phyloP scores from a whole-genome alignment of 2,329 filamentous ascomycete species.

The Fusarium incarnatum region DNA sequence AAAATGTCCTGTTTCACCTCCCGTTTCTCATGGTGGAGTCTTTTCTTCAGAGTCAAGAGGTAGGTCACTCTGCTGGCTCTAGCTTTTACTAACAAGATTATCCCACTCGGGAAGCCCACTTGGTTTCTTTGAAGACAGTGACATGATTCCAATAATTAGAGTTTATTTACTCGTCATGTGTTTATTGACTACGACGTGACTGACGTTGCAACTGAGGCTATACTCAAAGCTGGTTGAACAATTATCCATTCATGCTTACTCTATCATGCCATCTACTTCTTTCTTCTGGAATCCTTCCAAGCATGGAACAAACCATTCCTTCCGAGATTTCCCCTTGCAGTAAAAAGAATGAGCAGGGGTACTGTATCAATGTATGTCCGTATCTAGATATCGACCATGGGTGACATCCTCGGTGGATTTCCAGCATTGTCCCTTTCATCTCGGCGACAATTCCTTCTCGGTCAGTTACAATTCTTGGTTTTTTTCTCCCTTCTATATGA shows the following conservation, averaged over 20 bases:
- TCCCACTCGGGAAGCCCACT: slow-evolving; percentile 4
- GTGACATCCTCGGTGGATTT: background rate
- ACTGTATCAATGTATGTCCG: background rate
- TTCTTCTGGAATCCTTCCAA: slow-evolving; percentile 25
- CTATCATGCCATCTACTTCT: background rate
- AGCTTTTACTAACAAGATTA: background rate
- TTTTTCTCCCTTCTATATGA: background rate
- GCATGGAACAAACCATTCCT: slow-evolving; percentile 4
- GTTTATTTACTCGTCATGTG: background rate
- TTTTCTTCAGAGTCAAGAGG: background rate
- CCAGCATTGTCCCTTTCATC: slow-evolving; percentile 23
- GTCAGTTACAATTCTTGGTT: slow-evolving; percentile 4
- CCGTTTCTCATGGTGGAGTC: background rate
- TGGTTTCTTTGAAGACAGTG: background rate
- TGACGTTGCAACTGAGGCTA: slow-evolving; percentile 21
- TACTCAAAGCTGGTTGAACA: background rate
- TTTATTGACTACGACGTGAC: slow-evolving; percentile 13
- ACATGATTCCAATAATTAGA: slow-evolving; percentile 2
- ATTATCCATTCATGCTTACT: background rate
- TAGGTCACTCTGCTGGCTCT: background rate
- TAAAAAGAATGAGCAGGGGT: background rate
- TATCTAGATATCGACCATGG: slow-evolving; percentile 1
- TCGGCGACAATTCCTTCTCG: slow-evolving; percentile 17
- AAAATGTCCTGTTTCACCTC: slow-evolving; percentile 16
- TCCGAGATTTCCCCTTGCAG: background rate